Conservation (phyloP, 1,284 basidiomycete genomes). For the Cystobasidium pallidum region DNA sequence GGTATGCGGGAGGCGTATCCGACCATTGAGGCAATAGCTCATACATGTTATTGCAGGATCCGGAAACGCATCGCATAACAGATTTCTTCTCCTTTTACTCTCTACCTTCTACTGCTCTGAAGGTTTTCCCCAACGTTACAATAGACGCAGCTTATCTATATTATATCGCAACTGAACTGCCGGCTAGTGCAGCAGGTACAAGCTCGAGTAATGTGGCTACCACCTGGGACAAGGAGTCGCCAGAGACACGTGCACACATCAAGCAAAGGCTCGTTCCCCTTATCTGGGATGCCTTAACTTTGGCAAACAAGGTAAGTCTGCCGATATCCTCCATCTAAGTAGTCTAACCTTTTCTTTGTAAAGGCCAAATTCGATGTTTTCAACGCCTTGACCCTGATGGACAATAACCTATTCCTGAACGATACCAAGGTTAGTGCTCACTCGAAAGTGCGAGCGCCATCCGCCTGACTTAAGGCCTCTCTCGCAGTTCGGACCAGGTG, state of each 20-base stretch:
- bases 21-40: not conserved
- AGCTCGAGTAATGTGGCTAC: constrained; percentile 42
- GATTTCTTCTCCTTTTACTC: constrained; percentile 98
- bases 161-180: constrained; percentile 71
- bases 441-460: not conserved
- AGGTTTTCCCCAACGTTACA: constrained; percentile 59
- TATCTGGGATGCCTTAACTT: constrained; percentile 58
- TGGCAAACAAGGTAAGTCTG: constrained; percentile 50
- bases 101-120: constrained; percentile 86
- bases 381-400: constrained; percentile 93
- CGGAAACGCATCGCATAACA: constrained; percentile 78
- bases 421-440: constrained; percentile 63
- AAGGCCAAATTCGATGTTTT: constrained; percentile 90
- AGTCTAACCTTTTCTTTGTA: not conserved
- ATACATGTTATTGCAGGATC: constrained; percentile 64
- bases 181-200: constrained; percentile 9
- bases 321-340: not conserved
- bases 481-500: constrained; percentile 50
- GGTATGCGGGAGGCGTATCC: constrained; percentile 60
- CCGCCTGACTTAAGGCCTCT: not conserved
- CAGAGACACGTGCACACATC: constrained; percentile 66
- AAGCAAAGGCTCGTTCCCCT: constrained; percentile 73
- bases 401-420: constrained; percentile 79
- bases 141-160: constrained; percentile 91
- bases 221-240: constrained; percentile 59